Conservation (phyloP, 805 yeast genomes). For the Kluyveromyces dobzhanskii region DNA sequence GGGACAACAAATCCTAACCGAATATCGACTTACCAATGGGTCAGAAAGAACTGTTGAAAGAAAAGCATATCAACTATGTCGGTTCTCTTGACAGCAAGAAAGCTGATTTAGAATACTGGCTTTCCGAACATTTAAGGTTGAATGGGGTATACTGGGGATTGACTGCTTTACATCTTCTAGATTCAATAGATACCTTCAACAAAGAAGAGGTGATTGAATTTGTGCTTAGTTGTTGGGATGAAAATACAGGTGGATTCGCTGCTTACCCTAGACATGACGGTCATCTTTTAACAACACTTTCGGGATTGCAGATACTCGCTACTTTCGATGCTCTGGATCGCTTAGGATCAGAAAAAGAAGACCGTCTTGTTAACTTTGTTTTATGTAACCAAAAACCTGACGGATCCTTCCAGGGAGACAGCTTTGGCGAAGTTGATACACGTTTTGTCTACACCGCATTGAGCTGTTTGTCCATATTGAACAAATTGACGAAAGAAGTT, state of each 20-base stretch:
- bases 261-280: constrained; percentile 87
- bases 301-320: constrained; percentile 74
- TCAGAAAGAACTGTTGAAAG: constrained; percentile 19
- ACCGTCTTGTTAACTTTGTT: constrained; percentile 32
- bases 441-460: constrained; percentile 81
- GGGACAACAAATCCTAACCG: too few relatives aligned
- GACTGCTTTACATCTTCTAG: constrained; percentile 59
- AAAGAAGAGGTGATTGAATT: constrained; percentile 56
- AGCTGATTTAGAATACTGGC: constrained; percentile 71
- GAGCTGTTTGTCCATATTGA: constrained; percentile 64
- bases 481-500: constrained; percentile 45
- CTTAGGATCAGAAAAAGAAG: constrained; percentile 26
- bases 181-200: constrained; percentile 49
- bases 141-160: constrained; percentile 96
- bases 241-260: constrained; percentile 69
- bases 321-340: constrained; percentile 53
- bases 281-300: constrained; percentile 74
- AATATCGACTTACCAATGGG: background rate
- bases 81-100: constrained; percentile 44
- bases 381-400: constrained; percentile 29
- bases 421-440: constrained; percentile 88
- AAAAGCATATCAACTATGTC: constrained; percentile 55
- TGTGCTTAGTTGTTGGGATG: constrained; percentile 58
- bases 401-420: constrained; percentile 86
- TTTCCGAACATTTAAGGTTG: constrained; percentile 81